phyloP scores from a whole-genome alignment of 331 rosid genomes.

The Telfairia occidentalis region DNA sequence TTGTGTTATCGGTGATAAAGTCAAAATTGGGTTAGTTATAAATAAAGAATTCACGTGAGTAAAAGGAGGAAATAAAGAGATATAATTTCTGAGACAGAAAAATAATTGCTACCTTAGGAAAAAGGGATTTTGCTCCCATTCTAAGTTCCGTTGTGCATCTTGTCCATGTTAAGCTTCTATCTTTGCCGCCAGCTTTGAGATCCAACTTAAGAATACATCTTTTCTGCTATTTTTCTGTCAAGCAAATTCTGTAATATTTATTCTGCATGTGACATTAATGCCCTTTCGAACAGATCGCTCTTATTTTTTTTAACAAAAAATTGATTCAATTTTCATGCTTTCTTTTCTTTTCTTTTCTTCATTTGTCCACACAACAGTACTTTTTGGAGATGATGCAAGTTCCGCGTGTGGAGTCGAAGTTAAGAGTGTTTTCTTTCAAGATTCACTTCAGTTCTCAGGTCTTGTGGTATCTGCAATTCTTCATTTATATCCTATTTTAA shows the following conservation, averaged over 20 bases:
- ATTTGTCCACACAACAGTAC: constrained; percentile 43
- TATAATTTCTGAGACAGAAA: too few relatives aligned
- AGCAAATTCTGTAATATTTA: not conserved
- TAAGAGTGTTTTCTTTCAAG: constrained; percentile 93
- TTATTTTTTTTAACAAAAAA: not conserved
- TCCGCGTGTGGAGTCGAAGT: constrained; percentile 94
- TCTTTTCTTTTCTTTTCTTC: not conserved
- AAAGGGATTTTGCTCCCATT: not conserved
- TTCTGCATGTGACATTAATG: not conserved
- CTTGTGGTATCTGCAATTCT: constrained; percentile 27
- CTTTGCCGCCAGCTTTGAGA: not conserved
- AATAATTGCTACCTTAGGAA: not conserved
- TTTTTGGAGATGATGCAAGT: constrained; percentile 96
- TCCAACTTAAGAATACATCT: not conserved
- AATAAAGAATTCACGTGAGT: not conserved
- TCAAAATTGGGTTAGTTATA: not conserved
- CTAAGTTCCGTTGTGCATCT: not conserved
- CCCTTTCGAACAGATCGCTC: not conserved
- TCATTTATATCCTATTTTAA: not conserved
- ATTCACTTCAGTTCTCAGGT: constrained; percentile 94
- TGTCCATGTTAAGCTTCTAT: not conserved
- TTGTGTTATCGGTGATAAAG: not conserved
- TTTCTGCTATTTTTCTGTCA: not conserved
- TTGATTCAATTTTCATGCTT: not conserved
- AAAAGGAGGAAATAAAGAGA: not conserved